These are phyloP conservation scores for Penicillium argentinense DNA, from an alignment of 495 filamentous ascomycete species.

Conservation along the genomic window DNA sequence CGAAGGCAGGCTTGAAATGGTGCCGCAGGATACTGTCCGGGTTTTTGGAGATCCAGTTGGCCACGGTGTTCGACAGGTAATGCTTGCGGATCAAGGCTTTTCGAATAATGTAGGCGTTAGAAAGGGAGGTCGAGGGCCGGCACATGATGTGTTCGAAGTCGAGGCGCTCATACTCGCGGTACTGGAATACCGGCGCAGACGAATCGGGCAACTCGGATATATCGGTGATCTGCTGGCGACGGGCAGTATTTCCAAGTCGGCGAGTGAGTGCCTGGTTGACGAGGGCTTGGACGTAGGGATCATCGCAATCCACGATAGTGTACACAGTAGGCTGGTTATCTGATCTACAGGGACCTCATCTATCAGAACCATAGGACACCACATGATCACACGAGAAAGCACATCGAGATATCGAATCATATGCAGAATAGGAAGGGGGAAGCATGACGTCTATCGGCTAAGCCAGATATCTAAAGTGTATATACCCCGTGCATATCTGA, in stretches of 20 bases:
- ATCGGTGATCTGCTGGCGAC: conserved; percentile 45
- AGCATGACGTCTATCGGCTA: conserved; percentile 31
- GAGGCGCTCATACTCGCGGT: conserved; percentile 80
- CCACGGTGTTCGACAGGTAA: conserved; percentile 76
- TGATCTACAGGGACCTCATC: conserved; percentile 38
- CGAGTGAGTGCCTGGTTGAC: conserved; percentile 68
- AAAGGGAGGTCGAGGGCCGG: conserved; percentile 58
- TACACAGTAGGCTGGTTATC: conserved; percentile 53
- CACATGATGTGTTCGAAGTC: conserved; percentile 72
- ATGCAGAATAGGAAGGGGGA: conserved; percentile 17
- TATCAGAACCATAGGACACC: conserved; percentile 41
- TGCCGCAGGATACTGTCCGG: conserved; percentile 64
- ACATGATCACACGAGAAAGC: conserved; percentile 8
- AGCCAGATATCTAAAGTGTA: conserved; percentile 29
- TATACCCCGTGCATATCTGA: conserved; percentile 30
- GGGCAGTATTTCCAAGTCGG: conserved; percentile 49
- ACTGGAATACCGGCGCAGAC: conserved; percentile 65
- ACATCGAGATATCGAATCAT: conserved; percentile 8
- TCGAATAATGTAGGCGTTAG: conserved; percentile 88
- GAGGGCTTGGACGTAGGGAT: conserved; percentile 80
- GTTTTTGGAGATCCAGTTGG: conserved; percentile 78
- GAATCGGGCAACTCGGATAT: conserved; percentile 42
- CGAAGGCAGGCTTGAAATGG: conserved; percentile 70
- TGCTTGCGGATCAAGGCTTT: conserved; percentile 98
- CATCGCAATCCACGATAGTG: conserved; percentile 79